Evolutionary conservation across 192 early-diverging fungal species (phyloP).

Genomic region (Coemansia sp.): DNA sequence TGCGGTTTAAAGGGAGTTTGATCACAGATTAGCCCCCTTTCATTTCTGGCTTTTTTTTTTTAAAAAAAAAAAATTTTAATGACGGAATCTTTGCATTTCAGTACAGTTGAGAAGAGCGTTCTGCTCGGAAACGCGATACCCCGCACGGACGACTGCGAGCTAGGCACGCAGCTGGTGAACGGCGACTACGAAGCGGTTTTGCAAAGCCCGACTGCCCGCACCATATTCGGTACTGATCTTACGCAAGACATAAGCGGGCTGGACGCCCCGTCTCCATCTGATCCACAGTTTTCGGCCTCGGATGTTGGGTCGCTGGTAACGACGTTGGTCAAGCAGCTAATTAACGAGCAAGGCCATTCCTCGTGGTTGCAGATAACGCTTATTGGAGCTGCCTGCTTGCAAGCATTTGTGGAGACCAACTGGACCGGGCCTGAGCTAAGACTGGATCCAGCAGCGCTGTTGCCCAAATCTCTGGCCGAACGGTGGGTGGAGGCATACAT

Average conservation of each 20-base stretch:
- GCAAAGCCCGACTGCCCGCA: conserved; percentile 39
- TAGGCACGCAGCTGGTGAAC: conserved; percentile 18
- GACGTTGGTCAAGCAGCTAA: conserved; percentile 7
- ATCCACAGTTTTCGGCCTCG: conserved; percentile 36
- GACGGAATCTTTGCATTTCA: not conserved
- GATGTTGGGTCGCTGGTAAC: conserved; percentile 42
- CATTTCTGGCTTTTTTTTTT: no score
- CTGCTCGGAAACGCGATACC: conserved; percentile 27
- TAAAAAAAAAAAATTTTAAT: conserved; percentile 6
- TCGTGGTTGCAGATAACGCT: conserved; percentile 25
- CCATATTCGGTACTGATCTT: conserved; percentile 56
- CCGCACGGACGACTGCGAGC: not conserved
- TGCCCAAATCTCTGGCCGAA: conserved; percentile 48
- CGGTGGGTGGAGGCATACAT: conserved; percentile 31
- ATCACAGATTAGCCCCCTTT: no score
- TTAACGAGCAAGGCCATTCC: conserved; percentile 9
- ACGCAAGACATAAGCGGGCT: conserved; percentile 8
- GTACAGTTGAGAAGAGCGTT: conserved; percentile 8
- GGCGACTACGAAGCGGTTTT: conserved; percentile 57
- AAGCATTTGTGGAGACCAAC: conserved; percentile 77
- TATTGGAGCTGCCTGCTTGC: conserved; percentile 70
- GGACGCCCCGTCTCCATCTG: conserved; percentile 38
- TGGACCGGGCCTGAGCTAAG: conserved; percentile 84
- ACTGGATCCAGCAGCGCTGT: conserved; percentile 57
- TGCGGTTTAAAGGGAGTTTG: no score